phyloP scores from a whole-genome alignment of 495 filamentous ascomycete species.

The Podospora conica region DNA sequence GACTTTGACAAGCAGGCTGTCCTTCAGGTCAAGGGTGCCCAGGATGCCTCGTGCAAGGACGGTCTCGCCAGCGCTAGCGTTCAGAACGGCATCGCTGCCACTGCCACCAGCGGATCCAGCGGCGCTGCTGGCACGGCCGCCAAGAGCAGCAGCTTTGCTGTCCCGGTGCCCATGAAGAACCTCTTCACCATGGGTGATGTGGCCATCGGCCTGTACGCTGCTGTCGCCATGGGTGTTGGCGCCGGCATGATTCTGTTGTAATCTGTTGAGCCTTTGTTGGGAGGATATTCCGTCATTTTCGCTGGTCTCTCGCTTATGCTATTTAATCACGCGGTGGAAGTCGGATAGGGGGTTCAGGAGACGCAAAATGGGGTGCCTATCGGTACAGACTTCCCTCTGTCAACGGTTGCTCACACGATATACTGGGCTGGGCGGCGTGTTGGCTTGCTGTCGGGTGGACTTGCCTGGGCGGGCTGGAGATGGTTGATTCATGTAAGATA shows the following conservation, averaged over 20 bases:
- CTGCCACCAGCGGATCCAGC: slow-evolving; percentile 33
- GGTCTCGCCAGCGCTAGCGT: slow-evolving; percentile 39
- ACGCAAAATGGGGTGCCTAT: not conserved
- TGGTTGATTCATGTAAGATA: not conserved
- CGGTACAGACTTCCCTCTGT: not conserved
- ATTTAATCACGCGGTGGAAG: not conserved
- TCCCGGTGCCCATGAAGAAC: slow-evolving; percentile 40
- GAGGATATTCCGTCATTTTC: not conserved
- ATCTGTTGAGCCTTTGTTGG: slow-evolving; percentile 11
- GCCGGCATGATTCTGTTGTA: slow-evolving; percentile 74
- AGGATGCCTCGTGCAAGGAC: slow-evolving; percentile 24
- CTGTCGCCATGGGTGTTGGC: slow-evolving; percentile 62
- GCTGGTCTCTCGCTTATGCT: not conserved
- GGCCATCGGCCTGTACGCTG: slow-evolving; percentile 60
- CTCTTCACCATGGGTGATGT: slow-evolving; percentile 57
- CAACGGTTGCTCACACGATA: not conserved
- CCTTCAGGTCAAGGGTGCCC: slow-evolving; percentile 9
- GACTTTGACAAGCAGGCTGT: slow-evolving; percentile 53
- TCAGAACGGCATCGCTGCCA: slow-evolving; percentile 40
- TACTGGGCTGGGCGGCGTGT: not conserved
- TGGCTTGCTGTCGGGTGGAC: not conserved
- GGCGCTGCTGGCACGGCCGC: not conserved
- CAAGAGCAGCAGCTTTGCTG: slow-evolving; percentile 17
- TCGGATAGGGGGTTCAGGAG: not conserved
- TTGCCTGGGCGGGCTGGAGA: not conserved